Evolutionary conservation across 371 early-diverging fungal genomes (phyloP).

Genomic region (Nematocida ausubeli): DNA sequence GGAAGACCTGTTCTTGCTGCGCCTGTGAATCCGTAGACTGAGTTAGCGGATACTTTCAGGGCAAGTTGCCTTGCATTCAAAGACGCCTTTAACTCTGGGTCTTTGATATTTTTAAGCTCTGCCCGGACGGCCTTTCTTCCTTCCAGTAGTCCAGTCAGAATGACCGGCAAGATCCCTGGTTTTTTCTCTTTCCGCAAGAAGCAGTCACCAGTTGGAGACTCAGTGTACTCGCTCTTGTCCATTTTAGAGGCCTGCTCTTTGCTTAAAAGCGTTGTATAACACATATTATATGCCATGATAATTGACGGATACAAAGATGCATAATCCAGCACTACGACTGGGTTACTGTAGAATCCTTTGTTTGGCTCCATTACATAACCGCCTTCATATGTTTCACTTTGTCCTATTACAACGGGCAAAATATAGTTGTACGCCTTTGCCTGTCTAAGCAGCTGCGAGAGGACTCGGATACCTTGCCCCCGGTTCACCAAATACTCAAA

Average conservation of each 20-base stretch:
- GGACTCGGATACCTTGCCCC: conserved; percentile 93
- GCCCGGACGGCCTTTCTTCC: conserved; percentile 89
- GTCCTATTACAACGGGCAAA: conserved; percentile 79
- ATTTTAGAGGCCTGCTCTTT: conserved; percentile 74
- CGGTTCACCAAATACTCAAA: conserved; percentile 87
- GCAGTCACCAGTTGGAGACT: conserved; percentile 70
- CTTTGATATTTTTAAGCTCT: conserved; percentile 76
- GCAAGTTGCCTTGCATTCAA: conserved; percentile 95
- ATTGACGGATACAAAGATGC: conserved; percentile 97
- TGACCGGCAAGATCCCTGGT: conserved; percentile 85
- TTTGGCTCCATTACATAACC: conserved; percentile 96
- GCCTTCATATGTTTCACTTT: conserved; percentile 90
- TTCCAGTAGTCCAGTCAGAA: conserved; percentile 81
- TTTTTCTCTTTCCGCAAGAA: conserved; percentile 75
- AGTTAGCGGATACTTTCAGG: conserved; percentile 94
- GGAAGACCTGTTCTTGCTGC: conserved; percentile 91
- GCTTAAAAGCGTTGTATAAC: conserved; percentile 88
- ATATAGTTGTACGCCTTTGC: conserved; percentile 78
- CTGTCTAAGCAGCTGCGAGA: conserved; percentile 87
- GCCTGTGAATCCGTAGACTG: conserved; percentile 98
- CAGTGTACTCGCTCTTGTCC: conserved; percentile 26
- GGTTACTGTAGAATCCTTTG: conserved; percentile 86
- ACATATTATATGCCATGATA: conserved; percentile 98
- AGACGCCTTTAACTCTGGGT: conserved; percentile 82
- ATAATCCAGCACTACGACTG: conserved; percentile 97